Evolutionary conservation across 1,284 basidiomycete species (phyloP).

Genomic region (Austroboletus novae-zelandiae): DNA sequence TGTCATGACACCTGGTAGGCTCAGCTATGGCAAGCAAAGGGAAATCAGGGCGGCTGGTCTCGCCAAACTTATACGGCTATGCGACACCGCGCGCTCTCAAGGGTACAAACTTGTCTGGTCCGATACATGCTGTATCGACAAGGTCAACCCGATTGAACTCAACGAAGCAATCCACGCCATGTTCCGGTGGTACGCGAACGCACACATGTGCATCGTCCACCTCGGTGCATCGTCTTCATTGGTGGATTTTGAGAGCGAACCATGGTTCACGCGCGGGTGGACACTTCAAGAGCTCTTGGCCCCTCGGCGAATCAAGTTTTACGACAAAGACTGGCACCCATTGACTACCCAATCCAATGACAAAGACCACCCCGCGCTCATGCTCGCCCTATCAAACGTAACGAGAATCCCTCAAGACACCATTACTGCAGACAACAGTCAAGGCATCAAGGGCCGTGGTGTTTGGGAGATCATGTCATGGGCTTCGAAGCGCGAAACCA

Average conservation of each 20-base stretch:
- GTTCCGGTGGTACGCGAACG: conserved; percentile 28
- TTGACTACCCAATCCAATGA: conserved; percentile 20
- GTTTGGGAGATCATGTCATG: conserved; percentile 12
- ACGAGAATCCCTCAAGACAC: conserved; percentile 20
- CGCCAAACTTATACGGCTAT: conserved; percentile 20
- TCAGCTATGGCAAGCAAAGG: conserved; percentile 1
- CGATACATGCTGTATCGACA: conserved; percentile 15
- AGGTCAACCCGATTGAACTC: conserved; percentile 18
- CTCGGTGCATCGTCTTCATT: conserved; percentile 14
- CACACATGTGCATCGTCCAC: conserved; percentile 28
- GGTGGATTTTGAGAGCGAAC: conserved; percentile 18
- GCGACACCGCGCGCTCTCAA: conserved; percentile 15
- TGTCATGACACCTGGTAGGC: neutral
- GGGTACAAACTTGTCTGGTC: conserved; percentile 25
- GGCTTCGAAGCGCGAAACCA: conserved; percentile 26
- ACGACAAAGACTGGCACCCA: conserved; percentile 20
- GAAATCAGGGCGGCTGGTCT: conserved; percentile 5
- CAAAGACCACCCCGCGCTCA: neutral
- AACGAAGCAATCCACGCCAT: conserved; percentile 28
- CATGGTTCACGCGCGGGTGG: conserved; percentile 17
- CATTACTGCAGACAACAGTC: conserved; percentile 20
- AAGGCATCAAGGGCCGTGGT: conserved; percentile 12
- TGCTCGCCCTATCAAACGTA: conserved; percentile 13
- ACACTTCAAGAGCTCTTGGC: conserved; percentile 15
- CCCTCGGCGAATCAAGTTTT: conserved; percentile 26